Percentiles rank a stretch among this genome's conserved stretches.
These are phyloP conservation scores for Thermomucor indicae-seudaticae DNA, from an alignment of 371 early-diverging fungal species.

Conservation along the genomic window DNA sequence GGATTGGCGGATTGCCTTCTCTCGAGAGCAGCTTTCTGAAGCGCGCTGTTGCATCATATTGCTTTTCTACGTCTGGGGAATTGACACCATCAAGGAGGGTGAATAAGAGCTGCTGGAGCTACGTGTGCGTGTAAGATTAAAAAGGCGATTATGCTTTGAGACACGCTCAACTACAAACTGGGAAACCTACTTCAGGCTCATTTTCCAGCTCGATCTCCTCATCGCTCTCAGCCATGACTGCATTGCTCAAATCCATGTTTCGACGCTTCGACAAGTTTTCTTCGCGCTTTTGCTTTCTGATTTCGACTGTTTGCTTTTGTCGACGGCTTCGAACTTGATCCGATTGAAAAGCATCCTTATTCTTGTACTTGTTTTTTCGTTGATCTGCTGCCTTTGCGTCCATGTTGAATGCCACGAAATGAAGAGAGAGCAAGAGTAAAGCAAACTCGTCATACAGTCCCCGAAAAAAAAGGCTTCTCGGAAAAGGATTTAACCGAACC, in stretches of 20 bases:
- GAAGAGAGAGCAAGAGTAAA: slow-evolving; percentile 3
- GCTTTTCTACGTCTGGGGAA: slow-evolving; percentile 63
- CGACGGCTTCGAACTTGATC: slow-evolving; percentile 38
- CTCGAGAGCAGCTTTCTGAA: slow-evolving; percentile 98
- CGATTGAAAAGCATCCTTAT: slow-evolving; percentile 32
- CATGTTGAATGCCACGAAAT: slow-evolving; percentile 4
- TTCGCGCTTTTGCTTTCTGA: slow-evolving; percentile 95
- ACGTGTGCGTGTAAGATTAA: not conserved
- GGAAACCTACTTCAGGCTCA: slow-evolving; percentile 6
- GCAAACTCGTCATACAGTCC: too few relatives aligned
- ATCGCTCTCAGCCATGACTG: slow-evolving; percentile 66
- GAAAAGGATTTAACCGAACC: too few relatives aligned
- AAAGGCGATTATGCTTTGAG: not conserved
- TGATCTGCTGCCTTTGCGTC: slow-evolving; percentile 15
- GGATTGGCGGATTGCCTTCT: slow-evolving; percentile 98
- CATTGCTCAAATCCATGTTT: slow-evolving; percentile 8
- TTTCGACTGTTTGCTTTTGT: slow-evolving; percentile 65
- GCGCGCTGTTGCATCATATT: slow-evolving; percentile 82
- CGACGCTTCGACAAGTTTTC: slow-evolving; percentile 56
- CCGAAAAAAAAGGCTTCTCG: too few relatives aligned
- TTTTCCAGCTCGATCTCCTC: slow-evolving; percentile 60
- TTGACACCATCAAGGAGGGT: slow-evolving; percentile 6
- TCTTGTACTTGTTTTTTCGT: slow-evolving; percentile 29
- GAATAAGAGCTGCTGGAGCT: slow-evolving; percentile 2
- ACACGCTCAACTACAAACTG: too few relatives aligned